Evolutionary conservation across 2,329 filamentous ascomycete genomes (phyloP).

Genomic region (Trichoderma atrobrunneum): DNA sequence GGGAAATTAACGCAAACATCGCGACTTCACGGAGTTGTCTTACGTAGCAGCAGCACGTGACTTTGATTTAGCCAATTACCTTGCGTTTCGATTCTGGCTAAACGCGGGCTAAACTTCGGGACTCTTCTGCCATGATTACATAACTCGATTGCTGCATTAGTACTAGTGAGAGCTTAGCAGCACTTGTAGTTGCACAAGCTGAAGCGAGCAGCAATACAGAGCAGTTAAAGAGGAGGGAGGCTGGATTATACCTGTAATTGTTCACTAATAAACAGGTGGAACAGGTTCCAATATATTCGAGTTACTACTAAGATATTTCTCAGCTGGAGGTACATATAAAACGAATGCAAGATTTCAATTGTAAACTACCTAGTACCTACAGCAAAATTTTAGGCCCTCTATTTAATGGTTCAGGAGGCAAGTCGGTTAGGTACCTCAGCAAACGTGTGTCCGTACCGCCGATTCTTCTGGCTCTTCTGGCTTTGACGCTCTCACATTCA

Average conservation of each 20-base stretch:
- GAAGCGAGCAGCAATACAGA: background rate
- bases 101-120: background rate
- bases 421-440: background rate
- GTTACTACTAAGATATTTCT: too few species aligned
- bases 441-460: background rate
- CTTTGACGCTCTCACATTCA: background rate
- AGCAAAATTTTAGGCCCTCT: background rate
- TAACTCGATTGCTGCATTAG: background rate
- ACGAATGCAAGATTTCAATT: background rate
- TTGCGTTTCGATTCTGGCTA: background rate
- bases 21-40: background rate
- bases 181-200: too few species aligned
- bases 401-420: background rate
- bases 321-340: background rate
- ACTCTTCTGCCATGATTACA: fast-evolving
- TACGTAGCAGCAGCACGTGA: background rate
- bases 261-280: background rate
- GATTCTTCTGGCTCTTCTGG: background rate
- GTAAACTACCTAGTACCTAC: too few species aligned
- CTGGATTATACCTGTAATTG: too few species aligned
- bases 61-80: background rate
- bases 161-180: too few species aligned
- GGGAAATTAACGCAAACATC: background rate
- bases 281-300: background rate
- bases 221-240: background rate